These are phyloP conservation scores for Diaporthe ampelina DNA, from an alignment of 2,329 filamentous ascomycete genomes.

Conservation along the genomic window DNA sequence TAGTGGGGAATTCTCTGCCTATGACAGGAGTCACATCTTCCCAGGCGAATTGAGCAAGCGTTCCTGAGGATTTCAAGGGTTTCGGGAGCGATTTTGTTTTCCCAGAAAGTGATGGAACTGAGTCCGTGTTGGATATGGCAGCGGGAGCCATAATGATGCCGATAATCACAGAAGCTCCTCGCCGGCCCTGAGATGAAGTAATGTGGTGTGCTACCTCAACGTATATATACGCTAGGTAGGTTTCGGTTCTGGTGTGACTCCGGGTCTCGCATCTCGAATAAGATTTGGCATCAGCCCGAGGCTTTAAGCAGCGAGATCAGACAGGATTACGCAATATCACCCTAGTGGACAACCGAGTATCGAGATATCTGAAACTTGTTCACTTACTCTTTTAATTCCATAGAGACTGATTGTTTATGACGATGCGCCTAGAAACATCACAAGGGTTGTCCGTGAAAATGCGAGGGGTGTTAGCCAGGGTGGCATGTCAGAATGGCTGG, in stretches of 20 bases:
- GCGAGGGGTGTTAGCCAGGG: neutral
- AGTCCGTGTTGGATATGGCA: neutral
- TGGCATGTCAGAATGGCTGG: neutral
- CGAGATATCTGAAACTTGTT: too few species aligned
- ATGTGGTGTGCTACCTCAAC: neutral
- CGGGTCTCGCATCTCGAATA: neutral
- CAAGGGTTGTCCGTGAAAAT: neutral
- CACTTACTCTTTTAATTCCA: neutral
- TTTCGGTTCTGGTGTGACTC: neutral
- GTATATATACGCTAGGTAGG: neutral
- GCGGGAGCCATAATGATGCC: neutral
- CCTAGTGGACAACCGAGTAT: neutral
- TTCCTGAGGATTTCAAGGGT: conserved; percentile 36
- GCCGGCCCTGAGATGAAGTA: rapidly evolving
- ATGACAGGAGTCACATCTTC: conserved; percentile 41
- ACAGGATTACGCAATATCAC: neutral
- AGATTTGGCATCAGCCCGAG: neutral
- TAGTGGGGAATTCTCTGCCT: conserved; percentile 35
- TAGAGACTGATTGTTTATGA: too few species aligned
- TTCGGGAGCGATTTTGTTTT: conserved; percentile 19
- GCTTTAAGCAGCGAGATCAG: neutral
- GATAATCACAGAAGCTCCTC: neutral
- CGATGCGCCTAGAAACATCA: neutral
- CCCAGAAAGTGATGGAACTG: neutral
- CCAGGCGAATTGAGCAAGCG: conserved; percentile 31